Evolutionary conservation across 768 basidiomycete genomes (phyloP), one percentile per base, ranked within the genome.

Genomic region (Mycena capillaripes): DNA sequence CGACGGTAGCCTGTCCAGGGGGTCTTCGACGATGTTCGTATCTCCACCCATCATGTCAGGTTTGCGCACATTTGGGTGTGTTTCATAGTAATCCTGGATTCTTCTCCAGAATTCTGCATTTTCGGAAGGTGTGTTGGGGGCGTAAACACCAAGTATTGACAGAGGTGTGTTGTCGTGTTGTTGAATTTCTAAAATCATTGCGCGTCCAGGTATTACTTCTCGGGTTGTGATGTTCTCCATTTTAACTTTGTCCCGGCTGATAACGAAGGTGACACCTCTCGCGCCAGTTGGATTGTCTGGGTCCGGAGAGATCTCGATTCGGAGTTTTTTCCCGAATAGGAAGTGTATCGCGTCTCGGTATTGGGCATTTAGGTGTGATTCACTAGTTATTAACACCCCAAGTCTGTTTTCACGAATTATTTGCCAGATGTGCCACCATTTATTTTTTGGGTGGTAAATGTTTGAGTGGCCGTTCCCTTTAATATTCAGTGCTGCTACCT

Each of bases 21-120:
- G 11, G 2, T 85, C 82, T 62, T 88, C 84, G 0, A 83, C 81
- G 0, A 87, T 42, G 72, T 89, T 88, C n/a, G n/a, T n/a, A n/a
- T n/a, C n/a, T n/a, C n/a, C n/a, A n/a, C n/a, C n/a, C n/a, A n/a
- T n/a, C n/a, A 48, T 84, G 83, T 66, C 88, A 85, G 79, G 82
- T 61, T 62, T 76, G 7, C 70, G 70, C 4, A 53, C 19, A 12
- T 61, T 32, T 27, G 46, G 57, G n/a, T n/a, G 66, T 56, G 1
- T 59, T 52, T 73, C 61, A 27, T 62, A 78, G 23, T 29, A 64
- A 0, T 44, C 29, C 12, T 70, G 16, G 14, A 80, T 69, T 14
- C 75, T 48, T 42, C 69, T 46, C 81, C 81, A 85, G 77, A 86
- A 84, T 0, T 65, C 19, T 4, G 50, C 64, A 27, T 86, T 82